A percentile compares a stretch with the other conserved stretches of the same genome.
Evolutionary conservation across 768 basidiomycete genomes (phyloP).

Genomic region (Nevesoporus exiguus): DNA sequence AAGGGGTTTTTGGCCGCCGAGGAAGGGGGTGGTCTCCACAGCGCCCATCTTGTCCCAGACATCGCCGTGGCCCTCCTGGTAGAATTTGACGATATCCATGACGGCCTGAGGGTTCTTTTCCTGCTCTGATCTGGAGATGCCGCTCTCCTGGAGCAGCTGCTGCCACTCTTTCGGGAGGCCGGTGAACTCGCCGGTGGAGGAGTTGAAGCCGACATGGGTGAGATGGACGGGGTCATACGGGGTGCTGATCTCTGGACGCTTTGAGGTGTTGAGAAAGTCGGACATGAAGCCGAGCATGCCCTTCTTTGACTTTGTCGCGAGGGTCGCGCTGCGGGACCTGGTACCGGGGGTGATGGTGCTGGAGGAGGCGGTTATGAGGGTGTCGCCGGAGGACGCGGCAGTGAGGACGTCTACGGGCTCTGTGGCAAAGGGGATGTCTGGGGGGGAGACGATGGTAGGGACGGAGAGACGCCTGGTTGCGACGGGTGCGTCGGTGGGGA

Average conservation of each 20-base stretch:
- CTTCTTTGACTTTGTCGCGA: conserved; percentile 48
- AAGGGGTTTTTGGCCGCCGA: conserved; percentile 27
- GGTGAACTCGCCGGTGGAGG: conserved; percentile 96
- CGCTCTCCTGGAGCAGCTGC: conserved; percentile 90
- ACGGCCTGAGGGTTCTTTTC: conserved; percentile 98
- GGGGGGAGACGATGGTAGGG: conserved; percentile 32
- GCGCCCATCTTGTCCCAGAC: conserved; percentile 85
- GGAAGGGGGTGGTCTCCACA: conserved; percentile 35
- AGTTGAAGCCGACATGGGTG: conserved; percentile 99
- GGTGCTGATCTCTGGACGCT: conserved; percentile 89
- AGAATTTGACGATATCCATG: conserved; percentile 98
- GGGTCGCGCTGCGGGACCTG: conserved; percentile 43
- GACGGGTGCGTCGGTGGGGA: conserved; percentile 41
- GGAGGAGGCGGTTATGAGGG: neutral
- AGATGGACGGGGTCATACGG: conserved; percentile 99
- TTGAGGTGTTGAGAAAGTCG: conserved; percentile 72
- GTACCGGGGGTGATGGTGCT: conserved; percentile 22
- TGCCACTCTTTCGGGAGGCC: conserved; percentile 99
- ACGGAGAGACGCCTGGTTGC: conserved; percentile 52
- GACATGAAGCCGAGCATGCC: conserved; percentile 63
- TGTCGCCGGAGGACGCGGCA: conserved; percentile 15
- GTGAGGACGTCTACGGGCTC: conserved; percentile 24
- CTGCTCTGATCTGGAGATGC: conserved; percentile 91
- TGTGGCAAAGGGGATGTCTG: conserved; percentile 23
- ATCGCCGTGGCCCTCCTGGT: conserved; percentile 81